Conservation (phyloP, 2,329 filamentous ascomycete genomes). For the Talaromyces sp. region DNA sequence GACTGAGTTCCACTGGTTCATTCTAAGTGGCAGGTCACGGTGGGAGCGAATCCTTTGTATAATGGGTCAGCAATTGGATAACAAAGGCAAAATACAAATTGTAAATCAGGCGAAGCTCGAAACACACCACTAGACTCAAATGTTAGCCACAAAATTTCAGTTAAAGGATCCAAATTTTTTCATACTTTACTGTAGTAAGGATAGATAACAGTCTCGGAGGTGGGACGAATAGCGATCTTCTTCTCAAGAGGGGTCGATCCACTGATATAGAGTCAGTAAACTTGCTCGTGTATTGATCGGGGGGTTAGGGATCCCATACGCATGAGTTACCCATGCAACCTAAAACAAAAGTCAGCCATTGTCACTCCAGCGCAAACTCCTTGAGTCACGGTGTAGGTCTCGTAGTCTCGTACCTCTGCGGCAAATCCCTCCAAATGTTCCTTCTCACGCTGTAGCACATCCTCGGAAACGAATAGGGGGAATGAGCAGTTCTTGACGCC, state of each 20-base stretch:
- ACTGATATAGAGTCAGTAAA: constrained; percentile 48
- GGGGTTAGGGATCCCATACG: constrained; percentile 33
- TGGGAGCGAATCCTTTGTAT: constrained; percentile 89
- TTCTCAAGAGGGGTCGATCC: constrained; percentile 92
- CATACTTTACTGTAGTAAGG: background rate
- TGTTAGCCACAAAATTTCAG: no score
- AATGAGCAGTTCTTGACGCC: constrained; percentile 94
- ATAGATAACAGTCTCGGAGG: constrained; percentile 83
- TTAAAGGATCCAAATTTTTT: no score
- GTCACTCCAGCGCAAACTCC: background rate
- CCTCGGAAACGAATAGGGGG: constrained; percentile 90
- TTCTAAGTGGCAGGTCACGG: constrained; percentile 86
- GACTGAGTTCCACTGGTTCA: constrained; percentile 98
- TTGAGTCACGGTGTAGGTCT: background rate
- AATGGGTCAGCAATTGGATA: background rate
- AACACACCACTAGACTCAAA: no score
- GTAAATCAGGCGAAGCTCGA: constrained; percentile 37
- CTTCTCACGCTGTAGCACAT: constrained; percentile 85
- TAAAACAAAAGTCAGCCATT: constrained; percentile 26
- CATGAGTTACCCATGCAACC: constrained; percentile 56
- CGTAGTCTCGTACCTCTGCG: constrained; percentile 48
- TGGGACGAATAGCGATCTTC: constrained; percentile 70
- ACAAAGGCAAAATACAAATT: background rate
- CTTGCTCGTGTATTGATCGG: background rate
- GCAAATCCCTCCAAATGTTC: constrained; percentile 99